A percentile compares a stretch with the other conserved stretches of the same genome.
These are phyloP conservation scores for Lecanosticta acicola DNA, from an alignment of 2,329 filamentous ascomycete genomes.

Conservation along the genomic window DNA sequence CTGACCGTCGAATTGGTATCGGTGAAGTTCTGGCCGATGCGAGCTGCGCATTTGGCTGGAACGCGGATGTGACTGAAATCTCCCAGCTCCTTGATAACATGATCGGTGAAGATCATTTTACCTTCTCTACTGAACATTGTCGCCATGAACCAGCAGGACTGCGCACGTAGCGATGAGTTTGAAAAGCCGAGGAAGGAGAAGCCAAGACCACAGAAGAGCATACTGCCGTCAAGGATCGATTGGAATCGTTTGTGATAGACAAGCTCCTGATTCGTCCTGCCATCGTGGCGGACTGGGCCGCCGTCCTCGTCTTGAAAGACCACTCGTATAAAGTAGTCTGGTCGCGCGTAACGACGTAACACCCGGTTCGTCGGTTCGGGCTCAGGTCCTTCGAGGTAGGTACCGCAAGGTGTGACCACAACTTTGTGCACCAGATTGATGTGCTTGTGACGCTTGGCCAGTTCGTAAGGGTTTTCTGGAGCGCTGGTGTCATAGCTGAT, in stretches of 20 bases:
- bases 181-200: conserved; percentile 72
- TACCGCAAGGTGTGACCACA: conserved; percentile 37
- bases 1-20: conserved; percentile 63
- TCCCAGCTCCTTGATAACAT: conserved; percentile 44
- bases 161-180: conserved; percentile 67
- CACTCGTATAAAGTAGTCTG: conserved; percentile 63
- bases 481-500: conserved; percentile 25
- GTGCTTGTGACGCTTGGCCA: conserved; percentile 29
- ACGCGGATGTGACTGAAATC: conserved; percentile 49
- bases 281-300: conserved; percentile 55
- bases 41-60: conserved; percentile 54
- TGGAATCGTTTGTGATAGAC: conserved; percentile 58
- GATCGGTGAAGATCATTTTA: conserved; percentile 31
- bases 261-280: conserved; percentile 42
- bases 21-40: conserved; percentile 63
- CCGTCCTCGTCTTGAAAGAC: conserved; percentile 71
- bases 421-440: conserved; percentile 34
- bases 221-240: conserved; percentile 51
- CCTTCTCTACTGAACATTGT: conserved; percentile 38
- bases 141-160: conserved; percentile 63
- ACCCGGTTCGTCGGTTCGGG: conserved; percentile 65
- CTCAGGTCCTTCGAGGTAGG: conserved; percentile 43
- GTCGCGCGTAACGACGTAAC: conserved; percentile 59
- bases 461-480: conserved; percentile 29
- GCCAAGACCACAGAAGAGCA: conserved; percentile 57